Evolutionary conservation across 306 rosid genomes (phyloP).

Genomic region (Sicyos edulis): DNA sequence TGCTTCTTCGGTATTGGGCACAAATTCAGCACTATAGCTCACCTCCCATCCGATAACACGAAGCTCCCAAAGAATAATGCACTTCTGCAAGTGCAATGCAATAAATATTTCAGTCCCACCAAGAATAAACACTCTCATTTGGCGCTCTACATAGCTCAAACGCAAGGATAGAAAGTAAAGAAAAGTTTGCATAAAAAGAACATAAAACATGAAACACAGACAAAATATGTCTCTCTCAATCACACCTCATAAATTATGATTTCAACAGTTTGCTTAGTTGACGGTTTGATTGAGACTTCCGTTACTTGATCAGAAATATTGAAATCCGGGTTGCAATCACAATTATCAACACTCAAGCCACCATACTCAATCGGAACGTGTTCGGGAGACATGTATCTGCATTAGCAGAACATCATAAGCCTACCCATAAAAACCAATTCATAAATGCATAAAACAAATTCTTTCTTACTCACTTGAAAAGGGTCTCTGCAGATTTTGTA

Average conservation of each 20-base stretch:
- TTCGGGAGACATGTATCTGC: slow-evolving; percentile 78
- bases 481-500: slow-evolving; percentile 40
- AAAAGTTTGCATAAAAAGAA: slow-evolving; percentile 7
- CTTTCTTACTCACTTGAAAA: slow-evolving; percentile 56
- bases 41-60: slow-evolving; percentile 98
- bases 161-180: background rate
- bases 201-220: background rate
- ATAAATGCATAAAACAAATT: background rate
- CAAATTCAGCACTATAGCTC: slow-evolving; percentile 73
- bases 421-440: background rate
- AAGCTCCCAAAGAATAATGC: slow-evolving; percentile 87
- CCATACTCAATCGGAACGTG: slow-evolving; percentile 86
- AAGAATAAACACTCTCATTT: background rate
- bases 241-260: slow-evolving; percentile 86
- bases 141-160: background rate
- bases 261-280: slow-evolving; percentile 86
- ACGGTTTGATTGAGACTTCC: slow-evolving; percentile 56
- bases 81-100: slow-evolving; percentile 71
- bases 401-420: slow-evolving; percentile 4
- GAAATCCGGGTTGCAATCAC: slow-evolving; percentile 93
- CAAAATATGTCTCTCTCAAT: slow-evolving; percentile 5
- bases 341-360: slow-evolving; percentile 80
- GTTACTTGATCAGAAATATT: slow-evolving; percentile 54
- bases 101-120: slow-evolving; percentile 1
- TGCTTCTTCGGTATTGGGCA: slow-evolving; percentile 54